Conservation (phyloP, 2,329 filamentous ascomycete genomes). For the Pseudogymnoascus sp. region DNA sequence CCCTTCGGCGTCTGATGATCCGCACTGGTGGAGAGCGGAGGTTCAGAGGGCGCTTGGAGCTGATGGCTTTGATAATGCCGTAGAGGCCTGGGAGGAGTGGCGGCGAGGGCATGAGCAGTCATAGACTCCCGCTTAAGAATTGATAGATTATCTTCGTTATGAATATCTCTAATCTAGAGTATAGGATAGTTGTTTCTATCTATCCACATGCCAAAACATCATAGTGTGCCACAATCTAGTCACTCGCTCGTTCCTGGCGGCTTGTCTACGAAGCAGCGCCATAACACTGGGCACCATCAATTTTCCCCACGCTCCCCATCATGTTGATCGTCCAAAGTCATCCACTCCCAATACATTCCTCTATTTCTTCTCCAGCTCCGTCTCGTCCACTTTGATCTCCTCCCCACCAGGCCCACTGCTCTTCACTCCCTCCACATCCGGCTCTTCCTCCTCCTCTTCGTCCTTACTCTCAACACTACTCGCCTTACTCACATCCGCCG, state of each 20-base stretch:
- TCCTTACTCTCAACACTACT: constrained; percentile 53
- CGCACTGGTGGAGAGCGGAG: background rate
- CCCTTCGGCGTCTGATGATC: too few species aligned
- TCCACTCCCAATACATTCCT: background rate
- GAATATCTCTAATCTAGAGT: background rate
- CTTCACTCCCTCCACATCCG: constrained; percentile 9
- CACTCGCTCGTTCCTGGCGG: background rate
- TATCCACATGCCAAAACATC: background rate
- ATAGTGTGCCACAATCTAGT: background rate
- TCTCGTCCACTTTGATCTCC: constrained; percentile 21
- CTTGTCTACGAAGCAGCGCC: background rate
- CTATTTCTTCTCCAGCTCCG: background rate
- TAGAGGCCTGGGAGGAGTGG: too few species aligned
- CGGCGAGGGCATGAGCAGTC: too few species aligned
- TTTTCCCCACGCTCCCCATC: background rate
- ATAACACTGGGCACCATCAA: background rate
- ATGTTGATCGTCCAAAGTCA: background rate
- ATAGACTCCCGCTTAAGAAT: too few species aligned
- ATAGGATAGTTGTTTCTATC: background rate
- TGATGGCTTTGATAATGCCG: background rate
- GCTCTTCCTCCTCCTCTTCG: constrained; percentile 6
- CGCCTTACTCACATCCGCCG: constrained; percentile 61
- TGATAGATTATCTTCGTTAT: background rate
- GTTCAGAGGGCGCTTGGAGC: background rate
- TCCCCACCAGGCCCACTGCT: constrained; percentile 22